Percentiles rank a stretch among this genome's conserved stretches.
These are phyloP conservation scores for Vitis rotundifolia DNA, from an alignment of 164 flowering plant genomes.

Conservation along the genomic window DNA sequence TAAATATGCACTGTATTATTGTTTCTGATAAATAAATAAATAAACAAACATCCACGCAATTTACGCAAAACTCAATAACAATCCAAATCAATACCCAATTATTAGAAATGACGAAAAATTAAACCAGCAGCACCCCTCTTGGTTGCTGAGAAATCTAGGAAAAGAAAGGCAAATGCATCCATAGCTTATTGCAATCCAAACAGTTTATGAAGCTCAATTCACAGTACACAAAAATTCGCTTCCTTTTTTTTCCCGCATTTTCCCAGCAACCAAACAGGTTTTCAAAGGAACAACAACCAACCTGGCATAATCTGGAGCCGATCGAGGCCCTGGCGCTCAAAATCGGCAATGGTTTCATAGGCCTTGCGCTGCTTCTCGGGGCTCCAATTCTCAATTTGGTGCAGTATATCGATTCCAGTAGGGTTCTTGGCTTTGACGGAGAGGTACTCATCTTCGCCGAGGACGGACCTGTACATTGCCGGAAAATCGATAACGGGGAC, in stretches of 20 bases:
- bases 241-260: not conserved
- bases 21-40: no score
- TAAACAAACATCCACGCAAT: no score
- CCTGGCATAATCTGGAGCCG: conserved; percentile 96
- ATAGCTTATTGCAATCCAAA: no score
- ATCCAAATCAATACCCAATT: no score
- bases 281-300: conserved; percentile 11
- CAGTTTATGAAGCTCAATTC: not conserved
- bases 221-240: not conserved
- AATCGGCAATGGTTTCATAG: conserved; percentile 66
- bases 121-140: no score
- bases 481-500: conserved; percentile 87
- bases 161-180: no score
- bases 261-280: not conserved
- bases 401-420: conserved; percentile 82
- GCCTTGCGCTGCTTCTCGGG: conserved; percentile 66
- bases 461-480: conserved; percentile 82
- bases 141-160: no score
- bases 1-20: no score
- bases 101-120: no score
- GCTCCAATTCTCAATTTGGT: conserved; percentile 72
- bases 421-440: conserved; percentile 48
- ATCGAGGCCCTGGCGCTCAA: conserved; percentile 73
- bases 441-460: conserved; percentile 70
- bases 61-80: no score